These are phyloP conservation scores for Dothidotthia symphoricarpi DNA, from an alignment of 2,329 filamentous ascomycete genomes.

Conservation along the genomic window DNA sequence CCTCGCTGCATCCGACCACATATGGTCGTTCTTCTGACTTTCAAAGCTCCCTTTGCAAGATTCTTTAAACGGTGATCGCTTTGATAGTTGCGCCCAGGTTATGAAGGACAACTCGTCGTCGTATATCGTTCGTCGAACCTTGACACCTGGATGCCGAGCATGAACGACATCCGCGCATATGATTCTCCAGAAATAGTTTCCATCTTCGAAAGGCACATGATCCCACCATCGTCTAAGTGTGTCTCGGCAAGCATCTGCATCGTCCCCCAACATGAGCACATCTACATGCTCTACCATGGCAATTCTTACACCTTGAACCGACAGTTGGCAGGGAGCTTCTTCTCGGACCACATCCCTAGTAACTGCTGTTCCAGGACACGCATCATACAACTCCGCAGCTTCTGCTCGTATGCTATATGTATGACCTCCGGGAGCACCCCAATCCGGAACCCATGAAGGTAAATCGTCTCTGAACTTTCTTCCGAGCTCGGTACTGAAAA, in stretches of 20 bases:
- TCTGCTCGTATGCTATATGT: constrained; percentile 1
- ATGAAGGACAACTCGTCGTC: neutral
- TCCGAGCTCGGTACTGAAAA: constrained; percentile 14
- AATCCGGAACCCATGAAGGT: constrained; percentile 25
- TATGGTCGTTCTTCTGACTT: too few species aligned
- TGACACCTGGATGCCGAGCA: neutral
- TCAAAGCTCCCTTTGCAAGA: neutral
- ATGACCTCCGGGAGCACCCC: constrained; percentile 9
- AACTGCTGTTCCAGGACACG: neutral
- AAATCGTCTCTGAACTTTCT: constrained; percentile 16
- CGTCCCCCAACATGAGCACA: neutral
- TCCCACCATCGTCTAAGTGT: too few species aligned
- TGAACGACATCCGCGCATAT: neutral
- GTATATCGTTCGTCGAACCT: neutral
- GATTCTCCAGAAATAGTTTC: neutral
- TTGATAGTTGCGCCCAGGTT: neutral
- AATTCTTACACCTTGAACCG: too few species aligned
- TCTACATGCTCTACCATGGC: too few species aligned
- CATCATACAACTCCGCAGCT: constrained; percentile 4
- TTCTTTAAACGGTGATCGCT: neutral
- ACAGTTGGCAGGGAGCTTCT: too few species aligned
- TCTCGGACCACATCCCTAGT: neutral
- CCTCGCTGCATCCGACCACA: neutral
- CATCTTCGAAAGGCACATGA: too few species aligned
- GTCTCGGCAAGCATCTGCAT: neutral